phyloP scores from a whole-genome alignment of 257 asterid genomes.

The Leptodermis oblonga region DNA sequence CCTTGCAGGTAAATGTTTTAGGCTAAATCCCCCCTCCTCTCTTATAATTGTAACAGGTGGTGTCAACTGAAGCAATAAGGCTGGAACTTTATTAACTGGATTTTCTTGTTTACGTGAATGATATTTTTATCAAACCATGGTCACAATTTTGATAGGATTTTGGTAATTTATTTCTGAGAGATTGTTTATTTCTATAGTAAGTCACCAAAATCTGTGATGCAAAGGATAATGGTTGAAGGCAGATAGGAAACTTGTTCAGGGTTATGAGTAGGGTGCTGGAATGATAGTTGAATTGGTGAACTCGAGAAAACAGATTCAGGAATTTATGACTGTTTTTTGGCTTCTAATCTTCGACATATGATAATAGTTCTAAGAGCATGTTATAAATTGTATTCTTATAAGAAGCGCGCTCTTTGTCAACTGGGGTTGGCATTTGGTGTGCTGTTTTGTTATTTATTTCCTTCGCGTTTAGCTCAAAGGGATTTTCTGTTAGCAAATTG shows the following conservation, averaged over 20 bases:
- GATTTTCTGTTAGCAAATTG: neutral
- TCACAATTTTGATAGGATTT: neutral
- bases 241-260: neutral
- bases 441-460: neutral
- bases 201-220: neutral
- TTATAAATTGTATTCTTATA: neutral
- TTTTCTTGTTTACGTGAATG: neutral
- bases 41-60: neutral
- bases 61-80: neutral
- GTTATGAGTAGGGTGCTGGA: neutral
- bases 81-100: conserved; percentile 1
- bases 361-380: neutral
- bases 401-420: neutral
- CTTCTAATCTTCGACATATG: neutral
- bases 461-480: neutral
- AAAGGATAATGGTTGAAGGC: neutral
- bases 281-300: neutral
- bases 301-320: neutral
- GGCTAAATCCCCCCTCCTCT: too few relatives aligned
- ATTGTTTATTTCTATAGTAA: neutral
- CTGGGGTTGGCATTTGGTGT: too few relatives aligned
- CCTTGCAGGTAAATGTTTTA: neutral
- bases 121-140: neutral
- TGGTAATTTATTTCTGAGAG: neutral
- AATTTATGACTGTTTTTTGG: neutral